phyloP scores from a whole-genome alignment of 352 stramenopile species.

The Phytophthora niederhauseri region DNA sequence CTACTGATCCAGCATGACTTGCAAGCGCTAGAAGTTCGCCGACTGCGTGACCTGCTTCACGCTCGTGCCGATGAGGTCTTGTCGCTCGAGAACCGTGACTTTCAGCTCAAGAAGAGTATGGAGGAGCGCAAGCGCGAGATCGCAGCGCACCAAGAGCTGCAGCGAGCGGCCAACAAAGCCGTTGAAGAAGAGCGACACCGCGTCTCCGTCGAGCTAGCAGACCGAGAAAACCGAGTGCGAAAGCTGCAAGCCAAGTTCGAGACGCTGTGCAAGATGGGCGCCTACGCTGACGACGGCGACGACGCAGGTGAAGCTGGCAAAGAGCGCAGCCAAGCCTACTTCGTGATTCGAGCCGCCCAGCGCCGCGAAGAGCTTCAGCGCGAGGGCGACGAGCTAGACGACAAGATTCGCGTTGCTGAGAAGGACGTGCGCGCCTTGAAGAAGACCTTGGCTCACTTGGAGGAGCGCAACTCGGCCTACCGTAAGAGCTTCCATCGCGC shows the following conservation, averaged over 20 bases:
- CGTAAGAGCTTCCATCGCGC: constrained; percentile 94
- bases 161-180: constrained; percentile 86
- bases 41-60: constrained; percentile 90
- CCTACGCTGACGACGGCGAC: constrained; percentile 61
- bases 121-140: constrained; percentile 95
- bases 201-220: constrained; percentile 90
- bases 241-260: constrained; percentile 96
- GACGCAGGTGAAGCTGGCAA: constrained; percentile 65
- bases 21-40: constrained; percentile 93
- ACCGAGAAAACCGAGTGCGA: constrained; percentile 87
- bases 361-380: constrained; percentile 95
- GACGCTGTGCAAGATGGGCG: constrained; percentile 84
- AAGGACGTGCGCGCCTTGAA: constrained; percentile 94
- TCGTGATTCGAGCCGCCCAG: constrained; percentile 96
- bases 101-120: constrained; percentile 94
- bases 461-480: constrained; percentile 94
- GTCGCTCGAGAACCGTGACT: constrained; percentile 94
- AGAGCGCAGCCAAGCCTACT: constrained; percentile 93
- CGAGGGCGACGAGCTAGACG: constrained; percentile 95
- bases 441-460: constrained; percentile 93
- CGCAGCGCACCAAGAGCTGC: constrained; percentile 86
- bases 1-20: constrained; percentile 94
- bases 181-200: constrained; percentile 96
- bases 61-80: constrained; percentile 92
- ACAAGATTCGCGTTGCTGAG: constrained; percentile 93